Evolutionary conservation across 139 green algal species (phyloP), one percentile per base, ranked within the genome.

Genomic region (Chlamydomonas incerta): DNA sequence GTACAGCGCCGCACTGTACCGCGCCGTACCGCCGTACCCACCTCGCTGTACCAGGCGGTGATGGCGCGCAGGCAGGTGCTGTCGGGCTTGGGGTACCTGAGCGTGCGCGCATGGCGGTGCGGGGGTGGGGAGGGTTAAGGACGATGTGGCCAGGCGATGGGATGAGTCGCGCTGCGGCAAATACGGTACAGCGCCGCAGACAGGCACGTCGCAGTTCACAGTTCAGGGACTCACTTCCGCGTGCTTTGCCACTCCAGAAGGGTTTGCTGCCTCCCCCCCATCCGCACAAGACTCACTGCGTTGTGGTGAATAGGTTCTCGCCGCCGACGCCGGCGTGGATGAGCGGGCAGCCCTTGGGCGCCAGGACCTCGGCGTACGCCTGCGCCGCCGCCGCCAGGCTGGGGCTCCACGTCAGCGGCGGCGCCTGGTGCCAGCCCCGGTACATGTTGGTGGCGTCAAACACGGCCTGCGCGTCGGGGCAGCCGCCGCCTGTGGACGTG

Each of bases 281-380:
- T 18, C 57, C 57, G 63, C 63, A 35, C 35, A 28, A 37, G 28
- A 47, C 73, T 41, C 31, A 65, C 73, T 20, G 13, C 50, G 52
- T 28, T 3, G 41, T 11, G 5, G 31, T 29, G 58, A 62, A 72
- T 9, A 82, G 74, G 74, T 33, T 46, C 74, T 82, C 74, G 34
- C 74, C 73, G 35, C 55, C 72, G 14, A 23, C 28, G 41, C 55
- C 55, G 20, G n/a, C 33, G 74, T 81, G 74, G 57, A 52, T 34
- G 33, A 81, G 57, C 52, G 26, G 17, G 74, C 74, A 81, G 31
- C 57, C n/a, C 74, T 58, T 34, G n/a, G 8, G 20, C 34, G 74
- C 74, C 74, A 81, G 55, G 34, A 55, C 57, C 74, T 55, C 23
- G 11, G 74, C 74, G 74, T 81, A 81, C 23, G 21, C 2, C 34